Evolutionary conservation across 2,329 filamentous ascomycete species (phyloP).

Genomic region (Cercospora zeae-maydis): DNA sequence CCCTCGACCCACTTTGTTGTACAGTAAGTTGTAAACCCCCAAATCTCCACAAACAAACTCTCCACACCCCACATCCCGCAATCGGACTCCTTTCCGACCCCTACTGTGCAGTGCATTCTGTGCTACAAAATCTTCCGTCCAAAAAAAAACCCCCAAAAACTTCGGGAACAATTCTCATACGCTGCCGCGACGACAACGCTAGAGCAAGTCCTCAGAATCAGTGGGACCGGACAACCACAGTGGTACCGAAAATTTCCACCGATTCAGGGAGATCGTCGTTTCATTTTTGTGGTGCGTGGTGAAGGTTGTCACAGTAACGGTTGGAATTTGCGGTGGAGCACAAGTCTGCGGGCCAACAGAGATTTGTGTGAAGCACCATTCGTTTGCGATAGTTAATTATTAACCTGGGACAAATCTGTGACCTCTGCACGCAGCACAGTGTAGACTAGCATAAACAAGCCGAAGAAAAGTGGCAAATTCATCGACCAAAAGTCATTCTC

Average conservation of each 20-base stretch:
- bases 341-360: too few species aligned
- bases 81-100: too few species aligned
- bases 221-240: background rate
- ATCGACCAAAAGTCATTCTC: background rate
- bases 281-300: background rate
- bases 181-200: background rate
- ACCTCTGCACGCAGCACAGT: too few species aligned
- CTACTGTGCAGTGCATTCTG: too few species aligned
- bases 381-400: too few species aligned
- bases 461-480: background rate
- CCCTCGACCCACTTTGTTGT: too few species aligned
- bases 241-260: background rate
- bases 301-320: background rate
- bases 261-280: background rate
- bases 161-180: background rate
- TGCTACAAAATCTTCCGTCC: background rate
- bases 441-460: too few species aligned
- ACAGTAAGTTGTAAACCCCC: too few species aligned
- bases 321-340: too few species aligned
- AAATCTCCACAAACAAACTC: too few species aligned
- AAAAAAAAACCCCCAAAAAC: background rate
- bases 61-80: background rate
- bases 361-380: too few species aligned
- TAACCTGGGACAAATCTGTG: too few species aligned
- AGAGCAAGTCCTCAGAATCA: background rate